A percentile compares a stretch with the other conserved stretches of the same genome.
phyloP scores from a whole-genome alignment of 1,284 basidiomycete genomes.

The Bondarzewia mesenterica region DNA sequence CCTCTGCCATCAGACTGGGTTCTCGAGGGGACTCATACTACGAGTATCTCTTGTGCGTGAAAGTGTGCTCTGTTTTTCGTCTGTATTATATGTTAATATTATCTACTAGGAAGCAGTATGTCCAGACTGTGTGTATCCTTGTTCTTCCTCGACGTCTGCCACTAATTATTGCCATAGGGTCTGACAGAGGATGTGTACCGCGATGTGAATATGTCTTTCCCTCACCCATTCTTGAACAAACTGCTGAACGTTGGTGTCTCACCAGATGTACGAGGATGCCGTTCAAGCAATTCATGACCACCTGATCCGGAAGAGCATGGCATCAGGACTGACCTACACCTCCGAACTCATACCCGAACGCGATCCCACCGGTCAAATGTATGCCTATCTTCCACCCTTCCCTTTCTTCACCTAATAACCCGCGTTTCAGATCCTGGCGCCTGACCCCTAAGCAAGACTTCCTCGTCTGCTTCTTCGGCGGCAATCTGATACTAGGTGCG shows the following conservation, averaged over 20 bases:
- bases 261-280: slow-evolving; percentile 79
- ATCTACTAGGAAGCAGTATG: slow-evolving; percentile 60
- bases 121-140: slow-evolving; percentile 56
- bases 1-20: slow-evolving; percentile 80
- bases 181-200: slow-evolving; percentile 75
- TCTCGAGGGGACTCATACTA: slow-evolving; percentile 94
- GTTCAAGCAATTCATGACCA: slow-evolving; percentile 77
- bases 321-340: slow-evolving; percentile 65
- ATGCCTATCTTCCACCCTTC: slow-evolving; percentile 15
- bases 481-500: slow-evolving; percentile 86
- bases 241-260: neutral
- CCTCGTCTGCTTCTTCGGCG: slow-evolving; percentile 91
- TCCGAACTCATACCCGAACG: slow-evolving; percentile 69
- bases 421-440: slow-evolving; percentile 49
- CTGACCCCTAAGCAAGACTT: slow-evolving; percentile 89
- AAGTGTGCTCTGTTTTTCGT: slow-evolving; percentile 1
- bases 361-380: slow-evolving; percentile 39
- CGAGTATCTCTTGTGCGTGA: slow-evolving; percentile 81
- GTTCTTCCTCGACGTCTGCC: neutral
- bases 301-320: slow-evolving; percentile 59
- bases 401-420: slow-evolving; percentile 1
- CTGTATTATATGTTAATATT: neutral
- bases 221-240: neutral
- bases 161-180: slow-evolving; percentile 36
- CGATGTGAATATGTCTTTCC: slow-evolving; percentile 36